These are phyloP conservation scores for Lonicera japonica DNA, from an alignment of 129 eudicot genomes.

Conservation along the genomic window DNA sequence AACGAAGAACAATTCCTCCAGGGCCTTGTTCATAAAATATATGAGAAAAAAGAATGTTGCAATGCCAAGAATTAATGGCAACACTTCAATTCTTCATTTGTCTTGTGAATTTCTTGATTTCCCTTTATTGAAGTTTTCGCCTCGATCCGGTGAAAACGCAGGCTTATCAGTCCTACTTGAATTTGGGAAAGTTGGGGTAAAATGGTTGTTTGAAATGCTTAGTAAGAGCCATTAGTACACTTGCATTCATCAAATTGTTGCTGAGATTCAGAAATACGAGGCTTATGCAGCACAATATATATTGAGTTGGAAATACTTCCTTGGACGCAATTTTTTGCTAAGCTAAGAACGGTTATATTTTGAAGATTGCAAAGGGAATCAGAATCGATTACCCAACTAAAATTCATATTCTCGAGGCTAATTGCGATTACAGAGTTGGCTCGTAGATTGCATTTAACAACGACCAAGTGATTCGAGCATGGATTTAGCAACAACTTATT, in stretches of 20 bases:
- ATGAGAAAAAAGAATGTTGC: slow-evolving; percentile 26
- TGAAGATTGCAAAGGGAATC: slow-evolving; percentile 30
- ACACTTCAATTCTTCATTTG: neutral
- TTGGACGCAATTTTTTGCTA: slow-evolving; percentile 24
- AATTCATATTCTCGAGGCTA: slow-evolving; percentile 28
- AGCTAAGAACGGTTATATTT: slow-evolving; percentile 21
- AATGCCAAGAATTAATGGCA: slow-evolving; percentile 25
- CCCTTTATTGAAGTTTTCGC: neutral
- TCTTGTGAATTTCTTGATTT: neutral
- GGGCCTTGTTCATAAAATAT: slow-evolving; percentile 5
- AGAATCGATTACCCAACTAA: slow-evolving; percentile 30
- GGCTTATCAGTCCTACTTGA: neutral
- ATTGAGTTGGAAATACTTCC: slow-evolving; percentile 26
- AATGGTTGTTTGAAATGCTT: slow-evolving; percentile 22
- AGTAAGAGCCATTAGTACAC: slow-evolving; percentile 13
- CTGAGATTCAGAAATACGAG: slow-evolving; percentile 24
- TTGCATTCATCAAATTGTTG: slow-evolving; percentile 25
- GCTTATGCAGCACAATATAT: slow-evolving; percentile 18
- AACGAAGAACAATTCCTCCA: slow-evolving; percentile 42
- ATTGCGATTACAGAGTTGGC: slow-evolving; percentile 16
- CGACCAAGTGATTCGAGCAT: slow-evolving; percentile 21
- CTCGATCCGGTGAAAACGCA: slow-evolving; percentile 8
- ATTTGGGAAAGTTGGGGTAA: neutral
- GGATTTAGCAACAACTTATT: slow-evolving; percentile 15
- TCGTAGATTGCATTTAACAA: slow-evolving; percentile 17